Evolutionary conservation across 352 stramenopile species (phyloP).

Genomic region (Blastocystis sp.): DNA sequence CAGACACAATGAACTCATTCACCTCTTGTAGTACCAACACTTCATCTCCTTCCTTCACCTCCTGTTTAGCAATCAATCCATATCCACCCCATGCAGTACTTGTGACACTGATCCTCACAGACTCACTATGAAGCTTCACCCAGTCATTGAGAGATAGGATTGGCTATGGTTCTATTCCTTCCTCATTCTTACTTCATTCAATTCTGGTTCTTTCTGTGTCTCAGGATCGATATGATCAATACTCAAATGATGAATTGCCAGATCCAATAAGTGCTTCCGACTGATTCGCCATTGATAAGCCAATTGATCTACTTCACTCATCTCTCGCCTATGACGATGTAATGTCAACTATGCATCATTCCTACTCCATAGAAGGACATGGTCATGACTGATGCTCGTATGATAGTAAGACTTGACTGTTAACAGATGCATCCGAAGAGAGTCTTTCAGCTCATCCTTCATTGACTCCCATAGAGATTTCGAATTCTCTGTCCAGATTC

Average conservation of each 20-base stretch:
- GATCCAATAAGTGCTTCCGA: neutral
- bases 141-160: constrained; percentile 1
- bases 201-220: neutral
- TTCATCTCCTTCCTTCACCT: neutral
- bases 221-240: neutral
- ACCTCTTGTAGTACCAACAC: neutral
- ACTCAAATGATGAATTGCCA: neutral
- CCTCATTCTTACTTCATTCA: neutral
- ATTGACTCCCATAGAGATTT: neutral
- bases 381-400: neutral
- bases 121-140: neutral
- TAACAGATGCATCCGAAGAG: neutral
- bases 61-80: neutral
- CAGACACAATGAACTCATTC: neutral
- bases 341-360: neutral
- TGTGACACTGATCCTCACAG: neutral
- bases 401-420: neutral
- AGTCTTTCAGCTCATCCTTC: neutral
- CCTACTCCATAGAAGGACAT: neutral
- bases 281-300: neutral
- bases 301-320: neutral
- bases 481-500: neutral
- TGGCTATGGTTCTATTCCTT: neutral
- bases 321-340: neutral
- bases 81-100: neutral